Base-by-base conservation (phyloP, 768 basidiomycete genomes). In the Kwoniella heveanensis region DNA sequence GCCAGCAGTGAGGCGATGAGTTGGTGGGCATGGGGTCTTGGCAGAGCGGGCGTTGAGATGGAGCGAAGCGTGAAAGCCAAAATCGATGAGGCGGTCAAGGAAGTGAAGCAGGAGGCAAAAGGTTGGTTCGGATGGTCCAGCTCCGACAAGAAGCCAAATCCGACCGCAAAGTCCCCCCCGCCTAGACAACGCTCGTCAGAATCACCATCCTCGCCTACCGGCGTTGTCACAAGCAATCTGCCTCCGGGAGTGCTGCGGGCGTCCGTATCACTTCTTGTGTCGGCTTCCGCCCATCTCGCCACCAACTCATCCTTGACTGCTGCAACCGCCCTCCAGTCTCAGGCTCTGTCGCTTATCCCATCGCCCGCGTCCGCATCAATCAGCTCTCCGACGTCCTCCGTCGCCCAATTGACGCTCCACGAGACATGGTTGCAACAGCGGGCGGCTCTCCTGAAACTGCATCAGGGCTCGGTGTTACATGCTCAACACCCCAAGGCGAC, bases 1-100 rank as follows among this genome's bases (percentile, higher is more conserved):
- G 64, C 67, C 21, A 58, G 54, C 12, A 61, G 62, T 15, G 61
- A 70, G 22, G 77, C 73, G 0, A 36, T 54, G 22, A 57, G 32
- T 22, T 79, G 77, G 77, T 79, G 74, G 74, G 47, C 37, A 12
- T 77, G 77, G 71, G 78, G 78, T 5, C 44, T 77, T 46, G 51
- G 39, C 9, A 57, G 67, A 30, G 77, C 59, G 37, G 70, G 70
- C 7, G 49, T 75, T 5, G 21, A 54, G 27, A 39, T 60, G 49
- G 26, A 64, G 13, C 19, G 6, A 9, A 50, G 36, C 0, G 44
- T 32, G 1, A 19, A 22, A n/a, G 54, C 27, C 15, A 27, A 27
- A 21, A 39, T 56, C 1, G 49, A 22, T 10, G 46, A 70, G 26
- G 39, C 46, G 1, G 50, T 60, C 21, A 46, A 58, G 37, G 52